Conservation (phyloP, 2,329 filamentous ascomycete species). For the Beauveria pseudobassiana region DNA sequence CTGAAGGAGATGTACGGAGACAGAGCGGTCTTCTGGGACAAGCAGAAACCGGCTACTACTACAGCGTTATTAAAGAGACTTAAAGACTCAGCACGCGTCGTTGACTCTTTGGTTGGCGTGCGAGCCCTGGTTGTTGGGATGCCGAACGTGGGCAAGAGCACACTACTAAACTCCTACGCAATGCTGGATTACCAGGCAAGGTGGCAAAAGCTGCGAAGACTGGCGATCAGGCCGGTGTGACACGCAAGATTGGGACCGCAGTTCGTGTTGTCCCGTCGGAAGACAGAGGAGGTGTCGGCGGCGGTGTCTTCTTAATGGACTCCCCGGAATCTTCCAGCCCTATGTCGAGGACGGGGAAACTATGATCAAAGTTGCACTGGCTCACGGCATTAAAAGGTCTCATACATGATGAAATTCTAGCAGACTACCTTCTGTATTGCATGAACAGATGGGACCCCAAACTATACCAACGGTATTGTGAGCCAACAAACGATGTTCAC, state of each 20-base stretch:
- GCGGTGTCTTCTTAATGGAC: conserved; percentile 77
- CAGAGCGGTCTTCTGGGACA: conserved; percentile 37
- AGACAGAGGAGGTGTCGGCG: conserved; percentile 37
- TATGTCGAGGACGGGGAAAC: conserved; percentile 77
- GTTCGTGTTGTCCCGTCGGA: conserved; percentile 61
- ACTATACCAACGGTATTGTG: conserved; percentile 54
- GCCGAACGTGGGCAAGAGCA: conserved; percentile 96
- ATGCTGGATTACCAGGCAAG: conserved; percentile 45
- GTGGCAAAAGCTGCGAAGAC: conserved; percentile 66
- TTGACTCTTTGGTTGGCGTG: conserved; percentile 65
- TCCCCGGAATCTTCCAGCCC: conserved; percentile 91
- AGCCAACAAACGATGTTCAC: conserved; percentile 78
- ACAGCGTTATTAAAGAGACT: conserved; percentile 31
- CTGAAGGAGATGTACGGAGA: conserved; percentile 29
- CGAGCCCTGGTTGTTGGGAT: conserved; percentile 87
- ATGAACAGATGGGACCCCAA: conserved; percentile 62
- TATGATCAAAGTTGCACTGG: conserved; percentile 93
- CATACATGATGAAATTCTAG: conserved; percentile 68
- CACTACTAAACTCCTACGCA: conserved; percentile 84
- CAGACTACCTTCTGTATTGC: conserved; percentile 83
- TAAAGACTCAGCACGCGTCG: conserved; percentile 22
- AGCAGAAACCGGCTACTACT: conserved; percentile 27
- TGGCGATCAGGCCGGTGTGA: conserved; percentile 82
- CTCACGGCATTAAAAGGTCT: conserved; percentile 87
- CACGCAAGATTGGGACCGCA: conserved; percentile 71